These are phyloP conservation scores for Oropetium thomaeum DNA, from an alignment of 176 grass and related monocot species.

Conservation along the genomic window DNA sequence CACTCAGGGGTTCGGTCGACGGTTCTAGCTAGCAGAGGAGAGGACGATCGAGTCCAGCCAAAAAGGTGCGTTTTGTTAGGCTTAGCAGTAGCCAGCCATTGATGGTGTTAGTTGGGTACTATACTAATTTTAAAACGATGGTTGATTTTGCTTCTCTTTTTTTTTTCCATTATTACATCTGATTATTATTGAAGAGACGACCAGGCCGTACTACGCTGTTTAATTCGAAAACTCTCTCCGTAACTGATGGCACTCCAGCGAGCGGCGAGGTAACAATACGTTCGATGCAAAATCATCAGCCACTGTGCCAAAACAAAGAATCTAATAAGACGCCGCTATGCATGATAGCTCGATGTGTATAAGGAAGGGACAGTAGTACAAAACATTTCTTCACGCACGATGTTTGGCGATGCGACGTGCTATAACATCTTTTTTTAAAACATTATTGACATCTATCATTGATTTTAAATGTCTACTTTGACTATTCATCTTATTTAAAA, in stretches of 20 bases:
- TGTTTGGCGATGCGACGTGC: no score
- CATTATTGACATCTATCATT: no score
- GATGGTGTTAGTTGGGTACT: neutral
- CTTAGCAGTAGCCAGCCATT: neutral
- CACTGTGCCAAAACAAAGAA: neutral
- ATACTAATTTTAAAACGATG: conserved; percentile 9
- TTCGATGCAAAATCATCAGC: neutral
- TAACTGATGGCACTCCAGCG: no score
- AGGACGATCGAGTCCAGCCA: neutral
- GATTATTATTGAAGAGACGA: neutral
- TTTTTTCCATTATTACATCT: neutral
- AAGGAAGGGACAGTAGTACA: neutral
- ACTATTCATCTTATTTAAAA: no score
- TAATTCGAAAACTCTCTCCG: neutral
- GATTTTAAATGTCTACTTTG: no score
- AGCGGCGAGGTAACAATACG: neutral
- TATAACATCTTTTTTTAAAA: no score
- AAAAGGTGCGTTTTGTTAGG: neutral
- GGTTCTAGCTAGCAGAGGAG: neutral
- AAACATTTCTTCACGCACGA: neutral
- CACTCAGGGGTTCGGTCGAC: no score
- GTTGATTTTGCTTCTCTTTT: neutral
- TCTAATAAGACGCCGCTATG: neutral
- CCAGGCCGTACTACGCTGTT: no score
- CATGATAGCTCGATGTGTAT: neutral